Evolutionary conservation across 2,329 filamentous ascomycete species (phyloP).

Genomic region (Calonectria hawksworthii): DNA sequence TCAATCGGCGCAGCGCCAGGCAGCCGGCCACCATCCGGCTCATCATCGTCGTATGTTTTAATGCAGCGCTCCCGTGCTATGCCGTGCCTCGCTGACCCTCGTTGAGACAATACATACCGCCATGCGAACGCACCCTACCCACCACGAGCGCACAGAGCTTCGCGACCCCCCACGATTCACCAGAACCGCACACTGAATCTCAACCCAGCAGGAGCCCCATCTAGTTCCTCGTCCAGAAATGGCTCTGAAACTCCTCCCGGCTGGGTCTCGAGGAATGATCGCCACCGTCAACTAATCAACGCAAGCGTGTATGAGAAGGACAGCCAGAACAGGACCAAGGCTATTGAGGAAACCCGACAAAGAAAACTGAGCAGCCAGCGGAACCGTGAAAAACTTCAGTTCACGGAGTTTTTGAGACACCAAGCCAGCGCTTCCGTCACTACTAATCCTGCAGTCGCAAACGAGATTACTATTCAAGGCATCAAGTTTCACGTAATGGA

Average conservation of each 20-base stretch:
- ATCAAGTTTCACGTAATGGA: slow-evolving; percentile 81
- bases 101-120: slow-evolving; percentile 51
- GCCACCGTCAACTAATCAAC: slow-evolving; percentile 88
- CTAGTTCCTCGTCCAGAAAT: slow-evolving; percentile 53
- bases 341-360: slow-evolving; percentile 78
- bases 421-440: slow-evolving; percentile 39
- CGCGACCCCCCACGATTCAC: slow-evolving; percentile 54
- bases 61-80: neutral
- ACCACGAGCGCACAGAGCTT: slow-evolving; percentile 52
- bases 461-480: slow-evolving; percentile 79
- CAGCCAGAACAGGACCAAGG: slow-evolving; percentile 75
- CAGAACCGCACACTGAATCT: slow-evolving; percentile 74
- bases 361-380: slow-evolving; percentile 69
- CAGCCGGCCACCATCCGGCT: slow-evolving; percentile 44
- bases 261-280: slow-evolving; percentile 82
- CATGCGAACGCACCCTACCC: slow-evolving; percentile 51
- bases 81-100: slow-evolving; percentile 19
- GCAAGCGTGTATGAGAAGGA: slow-evolving; percentile 83
- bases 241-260: slow-evolving; percentile 51
- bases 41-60: slow-evolving; percentile 54
- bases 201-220: slow-evolving; percentile 58
- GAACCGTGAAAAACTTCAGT: slow-evolving; percentile 70
- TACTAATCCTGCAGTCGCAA: slow-evolving; percentile 53
- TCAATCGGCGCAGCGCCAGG: slow-evolving; percentile 58
- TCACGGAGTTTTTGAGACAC: slow-evolving; percentile 56